These are phyloP conservation scores for Phytophthora capsici DNA, from an alignment of 352 stramenopile species.

Conservation along the genomic window DNA sequence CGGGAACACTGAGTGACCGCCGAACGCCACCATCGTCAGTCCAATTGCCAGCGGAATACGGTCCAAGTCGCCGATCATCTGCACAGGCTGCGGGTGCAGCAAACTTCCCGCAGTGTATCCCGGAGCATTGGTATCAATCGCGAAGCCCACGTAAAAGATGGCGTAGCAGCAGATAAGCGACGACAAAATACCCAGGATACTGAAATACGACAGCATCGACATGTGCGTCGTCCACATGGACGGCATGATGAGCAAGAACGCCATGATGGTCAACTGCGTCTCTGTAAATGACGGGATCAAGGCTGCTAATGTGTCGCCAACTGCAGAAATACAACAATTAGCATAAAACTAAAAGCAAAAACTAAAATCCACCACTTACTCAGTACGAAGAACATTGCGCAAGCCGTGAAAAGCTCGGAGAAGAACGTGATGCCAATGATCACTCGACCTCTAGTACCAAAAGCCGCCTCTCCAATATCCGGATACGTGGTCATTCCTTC, in stretches of 20 bases:
- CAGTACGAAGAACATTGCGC: slow-evolving; percentile 81
- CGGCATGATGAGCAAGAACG: slow-evolving; percentile 78
- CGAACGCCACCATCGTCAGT: slow-evolving; percentile 88
- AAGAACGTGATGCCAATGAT: slow-evolving; percentile 86
- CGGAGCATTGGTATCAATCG: slow-evolving; percentile 48
- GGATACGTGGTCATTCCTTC: slow-evolving; percentile 85
- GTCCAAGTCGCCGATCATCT: slow-evolving; percentile 69
- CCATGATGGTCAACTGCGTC: slow-evolving; percentile 68
- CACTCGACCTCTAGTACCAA: slow-evolving; percentile 71
- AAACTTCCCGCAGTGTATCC: slow-evolving; percentile 64
- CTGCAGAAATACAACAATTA: slow-evolving; percentile 32
- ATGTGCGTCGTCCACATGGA: slow-evolving; percentile 85
- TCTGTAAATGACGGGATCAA: slow-evolving; percentile 71
- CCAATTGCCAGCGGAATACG: slow-evolving; percentile 82
- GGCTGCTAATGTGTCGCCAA: slow-evolving; percentile 77
- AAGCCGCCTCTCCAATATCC: slow-evolving; percentile 84
- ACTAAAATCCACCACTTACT: slow-evolving; percentile 47
- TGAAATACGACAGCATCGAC: slow-evolving; percentile 86
- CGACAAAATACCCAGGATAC: slow-evolving; percentile 84
- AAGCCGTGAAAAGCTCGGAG: slow-evolving; percentile 80
- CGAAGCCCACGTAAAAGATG: slow-evolving; percentile 79
- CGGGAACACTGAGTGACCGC: slow-evolving; percentile 88
- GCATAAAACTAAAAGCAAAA: background rate
- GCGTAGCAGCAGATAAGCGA: slow-evolving; percentile 82
- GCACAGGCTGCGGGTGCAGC: slow-evolving; percentile 59